Evolutionary conservation across 202 grass and related monocot species (phyloP), one percentile per base, ranked within the genome.

Genomic region (Carex arenaria): DNA sequence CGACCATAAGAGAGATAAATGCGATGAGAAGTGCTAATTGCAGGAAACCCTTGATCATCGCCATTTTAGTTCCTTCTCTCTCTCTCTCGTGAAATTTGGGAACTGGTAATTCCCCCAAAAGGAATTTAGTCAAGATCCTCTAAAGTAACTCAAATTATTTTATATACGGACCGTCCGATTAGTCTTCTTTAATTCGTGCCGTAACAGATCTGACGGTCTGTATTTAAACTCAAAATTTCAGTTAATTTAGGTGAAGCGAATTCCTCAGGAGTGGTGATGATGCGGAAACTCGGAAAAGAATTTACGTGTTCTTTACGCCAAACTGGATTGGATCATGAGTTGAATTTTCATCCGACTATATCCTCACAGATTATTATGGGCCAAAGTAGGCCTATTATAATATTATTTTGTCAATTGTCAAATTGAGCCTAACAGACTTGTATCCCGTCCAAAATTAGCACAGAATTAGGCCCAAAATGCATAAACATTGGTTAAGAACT

Each of bases 41-140:
- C 61, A 68, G 0, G 51, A 67, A 82, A 67, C 42, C 80, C 40
- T 82, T 82, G 17, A 54, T 82, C 62, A 30, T 83, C 61, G 69
- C 80, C 85, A 78, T 82, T 75, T 31, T 84, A 61, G 61, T 66
- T 9, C 31, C 18, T 40, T 20, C 45, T 67, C 20, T 9, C 32
- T 18, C 40, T 65, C 36, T 26, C 53, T 60, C 30, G 52, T 19
- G 17, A 38, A 43, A 69, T 42, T 32, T 69, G 15, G 34, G 3
- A 34, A 0, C 4, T 42, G 7, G 18, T 3, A 10, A n/a, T n/a
- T n/a, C n/a, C n/a, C n/a, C n/a, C n/a, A 71, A 71, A 12, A 47
- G 43, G 18, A 74, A 54, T 74, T 54, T 19, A 53, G 38, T 40
- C 32, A 3, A 0, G 1, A 26, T 36, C 38, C 38, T 40, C 38